Base-by-base conservation (phyloP, 768 basidiomycete genomes). In the Gymnopilus dilepis region DNA sequence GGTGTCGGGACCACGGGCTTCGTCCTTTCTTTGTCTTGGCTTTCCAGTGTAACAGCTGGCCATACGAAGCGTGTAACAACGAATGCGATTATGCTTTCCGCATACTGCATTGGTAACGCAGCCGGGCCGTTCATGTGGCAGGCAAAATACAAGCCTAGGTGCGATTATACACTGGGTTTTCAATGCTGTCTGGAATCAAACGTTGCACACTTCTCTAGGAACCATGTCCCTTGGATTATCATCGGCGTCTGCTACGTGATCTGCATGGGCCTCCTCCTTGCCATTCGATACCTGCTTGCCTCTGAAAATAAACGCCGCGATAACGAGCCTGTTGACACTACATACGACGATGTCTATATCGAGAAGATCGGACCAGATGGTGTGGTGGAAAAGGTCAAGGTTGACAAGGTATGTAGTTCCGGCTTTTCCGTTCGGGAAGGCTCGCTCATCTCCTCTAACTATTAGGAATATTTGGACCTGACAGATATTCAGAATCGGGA, bases 121-220 rank as follows among this genome's bases (percentile, higher is more conserved):
- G 84, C 83, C 1, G 86, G 85, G n/a, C 90, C 90, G 0, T 88
- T 90, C 67, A 90, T 92, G 88, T 92, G 90, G 90, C 83, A 86
- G 68, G 77, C 77, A 0, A 76, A 83, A 70, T 91, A 89, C 68
- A 82, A 81, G 61, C 90, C 89, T 5, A 81, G 88, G 88, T 87
- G 58, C 21, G 74, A 53, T 54, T n/a, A n/a, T n/a, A n/a, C n/a
- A n/a, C n/a, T n/a, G n/a, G n/a, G n/a, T n/a, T n/a, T n/a, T n/a
- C n/a, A n/a, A n/a, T n/a, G n/a, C n/a, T n/a, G n/a, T n/a, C n/a
- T n/a, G n/a, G n/a, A n/a, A 11, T 33, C 19, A 13, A 31, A 38
- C 45, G 41, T 22, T n/a, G 17, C 31, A 54, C 22, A 22, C 19
- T 38, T 48, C 19, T 59, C 13, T 62, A 89, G 89, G 50, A 90